Conservation (phyloP, 2,329 filamentous ascomycete species). For the Colletotrichum horii region DNA sequence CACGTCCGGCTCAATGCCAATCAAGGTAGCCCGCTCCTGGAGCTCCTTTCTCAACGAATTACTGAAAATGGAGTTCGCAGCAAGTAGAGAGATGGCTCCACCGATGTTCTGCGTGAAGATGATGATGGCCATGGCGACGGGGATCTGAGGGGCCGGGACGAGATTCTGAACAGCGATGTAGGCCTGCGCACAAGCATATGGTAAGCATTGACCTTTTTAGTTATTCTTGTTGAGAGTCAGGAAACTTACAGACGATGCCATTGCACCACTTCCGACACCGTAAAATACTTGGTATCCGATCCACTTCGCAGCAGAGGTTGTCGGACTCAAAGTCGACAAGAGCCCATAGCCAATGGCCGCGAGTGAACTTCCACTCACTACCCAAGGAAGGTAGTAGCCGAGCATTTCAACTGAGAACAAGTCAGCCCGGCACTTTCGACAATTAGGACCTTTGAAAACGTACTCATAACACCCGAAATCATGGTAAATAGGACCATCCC, state of each 20-base stretch:
- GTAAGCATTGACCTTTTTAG: background rate
- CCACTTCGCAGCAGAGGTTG: conserved; percentile 13
- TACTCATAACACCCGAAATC: conserved; percentile 31
- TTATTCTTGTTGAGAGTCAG: background rate
- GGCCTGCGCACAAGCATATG: background rate
- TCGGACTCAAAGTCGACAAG: conserved; percentile 9
- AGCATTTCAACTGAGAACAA: background rate
- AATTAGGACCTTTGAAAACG: background rate
- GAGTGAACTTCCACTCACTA: conserved; percentile 14
- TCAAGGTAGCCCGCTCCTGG: background rate
- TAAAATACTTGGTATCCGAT: conserved; percentile 25
- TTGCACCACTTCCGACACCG: conserved; percentile 18
- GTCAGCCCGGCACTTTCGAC: background rate
- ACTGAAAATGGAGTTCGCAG: conserved; percentile 27
- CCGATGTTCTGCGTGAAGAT: conserved; percentile 20
- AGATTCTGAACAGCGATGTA: conserved; percentile 14
- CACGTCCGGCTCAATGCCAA: background rate
- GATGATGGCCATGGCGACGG: conserved; percentile 13
- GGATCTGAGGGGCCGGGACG: background rate
- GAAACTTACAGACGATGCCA: background rate
- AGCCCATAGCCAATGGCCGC: conserved; percentile 21
- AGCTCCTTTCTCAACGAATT: conserved; percentile 37
- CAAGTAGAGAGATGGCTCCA: conserved; percentile 19
- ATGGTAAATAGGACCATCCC: conserved; percentile 23
- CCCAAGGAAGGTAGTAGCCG: conserved; percentile 24